Percentiles rank a stretch among this genome's conserved stretches.
These are phyloP conservation scores for Rubia tinctorum DNA, from an alignment of 305 asterid species.

Conservation along the genomic window DNA sequence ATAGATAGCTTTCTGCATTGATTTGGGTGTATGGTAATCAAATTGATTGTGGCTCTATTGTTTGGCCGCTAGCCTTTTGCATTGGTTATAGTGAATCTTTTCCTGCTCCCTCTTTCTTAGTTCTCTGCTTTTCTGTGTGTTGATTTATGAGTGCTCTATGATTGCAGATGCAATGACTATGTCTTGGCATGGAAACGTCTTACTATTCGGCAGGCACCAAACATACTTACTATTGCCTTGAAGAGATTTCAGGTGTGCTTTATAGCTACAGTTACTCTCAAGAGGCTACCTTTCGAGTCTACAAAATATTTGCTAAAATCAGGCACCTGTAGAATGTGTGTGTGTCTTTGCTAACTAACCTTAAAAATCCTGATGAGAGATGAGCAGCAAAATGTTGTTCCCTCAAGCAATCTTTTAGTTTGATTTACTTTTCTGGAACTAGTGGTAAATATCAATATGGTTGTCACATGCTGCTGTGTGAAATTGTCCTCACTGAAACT, in stretches of 20 bases:
- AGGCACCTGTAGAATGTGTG: not conserved
- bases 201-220: slow-evolving; percentile 68
- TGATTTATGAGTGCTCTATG: slow-evolving; percentile 21
- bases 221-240: slow-evolving; percentile 94
- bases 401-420: not conserved
- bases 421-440: not conserved
- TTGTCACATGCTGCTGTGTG: not conserved
- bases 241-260: slow-evolving; percentile 90
- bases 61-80: not conserved
- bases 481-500: not conserved
- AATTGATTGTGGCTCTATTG: not conserved
- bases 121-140: not conserved
- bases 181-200: slow-evolving; percentile 97
- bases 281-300: not conserved
- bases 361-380: not conserved
- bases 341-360: not conserved
- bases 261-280: slow-evolving; percentile 14
- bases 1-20: not conserved
- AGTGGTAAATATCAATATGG: not conserved
- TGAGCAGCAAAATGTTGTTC: not conserved
- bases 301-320: not conserved
- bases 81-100: not conserved
- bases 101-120: not conserved
- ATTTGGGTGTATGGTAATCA: not conserved
- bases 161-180: slow-evolving; percentile 90